Conservation (phyloP, 352 stramenopile genomes). For the Phytophthora sansomeana region DNA sequence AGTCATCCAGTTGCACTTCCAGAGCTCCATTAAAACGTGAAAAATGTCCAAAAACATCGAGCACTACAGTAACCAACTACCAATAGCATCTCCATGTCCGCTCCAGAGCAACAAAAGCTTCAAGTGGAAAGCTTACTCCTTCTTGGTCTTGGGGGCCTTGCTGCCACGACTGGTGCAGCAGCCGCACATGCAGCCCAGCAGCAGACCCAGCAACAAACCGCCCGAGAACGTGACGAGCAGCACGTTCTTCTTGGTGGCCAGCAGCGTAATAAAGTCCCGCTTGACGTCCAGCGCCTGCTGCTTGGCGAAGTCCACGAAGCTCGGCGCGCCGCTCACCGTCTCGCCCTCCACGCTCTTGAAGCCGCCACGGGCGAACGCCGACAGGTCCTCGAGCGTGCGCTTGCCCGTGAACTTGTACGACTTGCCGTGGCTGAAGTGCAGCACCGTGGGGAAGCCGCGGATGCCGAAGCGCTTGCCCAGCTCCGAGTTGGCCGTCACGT, state of each 20-base stretch:
- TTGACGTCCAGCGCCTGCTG: slow-evolving; percentile 62
- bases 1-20: slow-evolving; percentile 23
- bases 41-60: slow-evolving; percentile 2
- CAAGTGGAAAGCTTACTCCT: slow-evolving; percentile 46
- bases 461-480: slow-evolving; percentile 89
- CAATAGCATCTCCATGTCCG: not conserved
- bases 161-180: slow-evolving; percentile 67
- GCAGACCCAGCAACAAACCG: slow-evolving; percentile 66
- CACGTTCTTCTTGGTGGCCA: slow-evolving; percentile 87
- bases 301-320: slow-evolving; percentile 43
- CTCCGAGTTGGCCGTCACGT: slow-evolving; percentile 79
- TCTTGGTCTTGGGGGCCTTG: slow-evolving; percentile 63
- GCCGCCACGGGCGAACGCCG: slow-evolving; percentile 63
- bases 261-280: slow-evolving; percentile 70
- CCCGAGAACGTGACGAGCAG: slow-evolving; percentile 77
- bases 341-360: slow-evolving; percentile 61
- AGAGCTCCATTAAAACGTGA: slow-evolving; percentile 26
- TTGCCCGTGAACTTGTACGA: slow-evolving; percentile 79
- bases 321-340: slow-evolving; percentile 42
- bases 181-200: slow-evolving; percentile 75
- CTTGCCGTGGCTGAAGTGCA: slow-evolving; percentile 81
- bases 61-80: not conserved
- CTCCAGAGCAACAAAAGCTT: not conserved
- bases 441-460: slow-evolving; percentile 77
- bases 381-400: slow-evolving; percentile 65